Conservation (phyloP, 2,329 filamentous ascomycete genomes). For the Arthrobotrys entomopaga region DNA sequence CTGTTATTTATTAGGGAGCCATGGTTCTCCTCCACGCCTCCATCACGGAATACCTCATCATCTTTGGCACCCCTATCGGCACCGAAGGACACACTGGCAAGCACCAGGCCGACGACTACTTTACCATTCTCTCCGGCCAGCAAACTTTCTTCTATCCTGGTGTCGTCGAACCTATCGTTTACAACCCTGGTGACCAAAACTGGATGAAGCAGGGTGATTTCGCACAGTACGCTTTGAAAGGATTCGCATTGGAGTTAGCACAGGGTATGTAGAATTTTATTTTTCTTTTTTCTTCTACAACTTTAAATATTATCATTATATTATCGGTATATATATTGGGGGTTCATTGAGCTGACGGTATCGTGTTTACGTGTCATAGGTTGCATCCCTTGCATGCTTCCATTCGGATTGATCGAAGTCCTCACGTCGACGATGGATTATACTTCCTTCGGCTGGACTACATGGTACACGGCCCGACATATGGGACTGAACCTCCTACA, state of each 20-base stretch:
- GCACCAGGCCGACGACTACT: slow-evolving; percentile 93
- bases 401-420: slow-evolving; percentile 86
- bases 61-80: slow-evolving; percentile 83
- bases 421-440: slow-evolving; percentile 84
- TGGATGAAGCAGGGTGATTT: slow-evolving; percentile 76
- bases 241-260: slow-evolving; percentile 85
- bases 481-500: slow-evolving; percentile 78
- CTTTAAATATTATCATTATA: background rate
- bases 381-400: slow-evolving; percentile 93
- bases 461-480: slow-evolving; percentile 76
- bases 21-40: slow-evolving; percentile 91
- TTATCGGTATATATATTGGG: background rate
- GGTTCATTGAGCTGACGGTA: background rate
- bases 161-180: slow-evolving; percentile 74
- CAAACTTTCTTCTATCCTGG: slow-evolving; percentile 80
- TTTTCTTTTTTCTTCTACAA: slow-evolving; percentile 45
- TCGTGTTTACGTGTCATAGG: slow-evolving; percentile 63
- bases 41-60: slow-evolving; percentile 88
- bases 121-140: slow-evolving; percentile 84
- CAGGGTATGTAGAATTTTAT: slow-evolving; percentile 58
- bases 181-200: slow-evolving; percentile 75
- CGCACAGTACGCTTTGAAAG: slow-evolving; percentile 82
- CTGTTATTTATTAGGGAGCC: slow-evolving; percentile 67
- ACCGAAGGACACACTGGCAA: slow-evolving; percentile 89
- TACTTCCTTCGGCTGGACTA: slow-evolving; percentile 84